Evolutionary conservation across 345 rosid species (phyloP).

Genomic region (Clausena lansium): DNA sequence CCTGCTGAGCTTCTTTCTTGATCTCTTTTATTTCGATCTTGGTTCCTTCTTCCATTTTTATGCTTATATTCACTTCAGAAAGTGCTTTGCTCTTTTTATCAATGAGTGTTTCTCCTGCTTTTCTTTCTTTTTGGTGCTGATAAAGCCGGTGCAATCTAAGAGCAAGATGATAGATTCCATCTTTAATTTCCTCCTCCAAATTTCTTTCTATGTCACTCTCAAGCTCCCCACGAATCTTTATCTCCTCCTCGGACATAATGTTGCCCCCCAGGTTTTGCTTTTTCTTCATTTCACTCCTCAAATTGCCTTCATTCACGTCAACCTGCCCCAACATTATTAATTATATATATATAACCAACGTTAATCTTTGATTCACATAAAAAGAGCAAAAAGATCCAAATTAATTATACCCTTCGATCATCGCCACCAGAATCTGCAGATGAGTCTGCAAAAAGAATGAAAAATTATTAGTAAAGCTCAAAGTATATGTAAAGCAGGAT

Average conservation of each 20-base stretch:
- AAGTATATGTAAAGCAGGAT: neutral
- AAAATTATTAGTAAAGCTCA: too few relatives aligned
- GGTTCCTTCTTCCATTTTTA: constrained; percentile 67
- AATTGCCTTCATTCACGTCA: neutral
- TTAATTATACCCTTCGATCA: neutral
- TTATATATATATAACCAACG: neutral
- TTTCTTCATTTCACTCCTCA: neutral
- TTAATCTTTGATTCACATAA: too few relatives aligned
- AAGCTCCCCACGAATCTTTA: constrained; percentile 62
- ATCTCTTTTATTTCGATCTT: constrained; percentile 64
- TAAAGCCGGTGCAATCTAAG: constrained; percentile 66
- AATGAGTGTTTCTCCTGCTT: constrained; percentile 11
- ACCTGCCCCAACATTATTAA: constrained; percentile 1
- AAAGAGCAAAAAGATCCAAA: neutral
- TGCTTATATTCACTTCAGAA: constrained; percentile 57
- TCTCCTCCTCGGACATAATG: constrained; percentile 44
- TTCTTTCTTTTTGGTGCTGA: constrained; percentile 51
- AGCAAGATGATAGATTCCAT: constrained; percentile 62
- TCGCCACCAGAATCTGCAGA: neutral
- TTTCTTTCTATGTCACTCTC: constrained; percentile 64
- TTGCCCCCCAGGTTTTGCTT: constrained; percentile 1
- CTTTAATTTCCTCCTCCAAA: constrained; percentile 81
- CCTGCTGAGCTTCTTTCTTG: constrained; percentile 35
- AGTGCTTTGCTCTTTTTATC: constrained; percentile 24
- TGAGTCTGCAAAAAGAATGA: constrained; percentile 17